A percentile compares a stretch with the other conserved stretches of the same genome.
Conservation (phyloP, 371 early-diverging fungal species). For the Sporodiniella umbellata region DNA sequence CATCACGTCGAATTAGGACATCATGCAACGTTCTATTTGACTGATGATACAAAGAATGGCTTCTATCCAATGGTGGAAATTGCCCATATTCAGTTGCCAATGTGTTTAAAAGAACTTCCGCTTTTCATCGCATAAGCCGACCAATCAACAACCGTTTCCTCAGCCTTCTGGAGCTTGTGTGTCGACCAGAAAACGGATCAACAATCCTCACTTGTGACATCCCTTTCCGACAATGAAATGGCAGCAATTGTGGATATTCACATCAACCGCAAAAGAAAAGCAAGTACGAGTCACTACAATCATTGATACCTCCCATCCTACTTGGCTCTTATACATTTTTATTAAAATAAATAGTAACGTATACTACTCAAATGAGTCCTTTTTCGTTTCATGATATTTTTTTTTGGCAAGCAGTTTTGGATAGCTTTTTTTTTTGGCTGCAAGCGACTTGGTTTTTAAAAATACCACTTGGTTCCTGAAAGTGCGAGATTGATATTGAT, state of each 20-base stretch:
- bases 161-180: slow-evolving; percentile 17
- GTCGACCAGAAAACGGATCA: slow-evolving; percentile 13
- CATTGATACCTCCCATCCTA: slow-evolving; percentile 10
- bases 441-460: slow-evolving; percentile 1
- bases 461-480: slow-evolving; percentile 1
- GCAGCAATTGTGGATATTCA: slow-evolving; percentile 16
- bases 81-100: slow-evolving; percentile 18
- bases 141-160: slow-evolving; percentile 11
- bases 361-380: slow-evolving; percentile 7
- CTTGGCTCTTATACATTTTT: slow-evolving; percentile 13
- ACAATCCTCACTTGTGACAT: slow-evolving; percentile 11
- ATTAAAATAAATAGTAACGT: slow-evolving; percentile 6
- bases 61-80: slow-evolving; percentile 14
- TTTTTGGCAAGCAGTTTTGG: too few species aligned
- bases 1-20: slow-evolving; percentile 14
- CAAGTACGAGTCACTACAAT: slow-evolving; percentile 12
- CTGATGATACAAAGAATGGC: slow-evolving; percentile 13
- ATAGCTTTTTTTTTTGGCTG: too few species aligned
- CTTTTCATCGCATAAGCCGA: slow-evolving; percentile 17
- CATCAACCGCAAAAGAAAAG: slow-evolving; percentile 15
- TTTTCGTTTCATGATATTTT: slow-evolving; percentile 6
- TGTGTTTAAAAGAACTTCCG: slow-evolving; percentile 15
- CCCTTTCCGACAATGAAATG: slow-evolving; percentile 16
- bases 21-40: slow-evolving; percentile 12
- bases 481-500: slow-evolving; percentile 2